Base-by-base conservation (phyloP, 257 asterid species). In the Solanum ossicruentum region DNA sequence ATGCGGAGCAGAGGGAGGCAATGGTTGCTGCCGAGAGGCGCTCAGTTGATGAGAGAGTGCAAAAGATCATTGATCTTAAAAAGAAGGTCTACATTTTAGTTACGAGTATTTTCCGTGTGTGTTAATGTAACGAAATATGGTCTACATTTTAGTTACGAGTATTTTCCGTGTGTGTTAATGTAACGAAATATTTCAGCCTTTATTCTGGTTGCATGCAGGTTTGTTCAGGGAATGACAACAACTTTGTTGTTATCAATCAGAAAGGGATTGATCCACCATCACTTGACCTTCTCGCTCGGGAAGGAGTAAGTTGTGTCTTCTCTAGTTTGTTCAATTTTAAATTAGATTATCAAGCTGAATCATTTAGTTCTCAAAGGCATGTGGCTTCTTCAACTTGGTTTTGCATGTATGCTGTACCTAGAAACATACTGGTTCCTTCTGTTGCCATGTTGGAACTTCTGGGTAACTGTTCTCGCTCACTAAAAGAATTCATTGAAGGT, bases 181-280 rank as follows among this genome's bases (percentile, higher is more conserved):
- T 63, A 4, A 81, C 54, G 32, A 36, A 39, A 49, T 65, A 60
- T 55, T 84, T 28, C 69, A 32, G 83, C 86, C 89, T 79, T 84
- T 84, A 49, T 18, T 65, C 51, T 49, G 83, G 72, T 84, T 84
- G 23, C 83, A 83, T 88, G 86, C 92, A 97, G 99, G 97, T 95
- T 80, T 97, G 99, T 84, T 85, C 92, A 32, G 97, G 89, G 79
- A 87, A 85, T 81, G 97, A 94, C 1, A 87, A 83, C 90, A 95
- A 88, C 84, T 97, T 97, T 83, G 97, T 97, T 86, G 85, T 97
- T 88, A 97, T 97, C 90, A 97, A 94, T 86, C 99, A 97, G 87
- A 95, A 97, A 87, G 99, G 99, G 89, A 97, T 97, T 87, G 99
- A 97, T 90, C 99, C 99, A 67, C 96, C 98, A 60, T 97, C 99